Conservation (phyloP, 2,329 filamentous ascomycete species). For the Malbranchea zuffiana region DNA sequence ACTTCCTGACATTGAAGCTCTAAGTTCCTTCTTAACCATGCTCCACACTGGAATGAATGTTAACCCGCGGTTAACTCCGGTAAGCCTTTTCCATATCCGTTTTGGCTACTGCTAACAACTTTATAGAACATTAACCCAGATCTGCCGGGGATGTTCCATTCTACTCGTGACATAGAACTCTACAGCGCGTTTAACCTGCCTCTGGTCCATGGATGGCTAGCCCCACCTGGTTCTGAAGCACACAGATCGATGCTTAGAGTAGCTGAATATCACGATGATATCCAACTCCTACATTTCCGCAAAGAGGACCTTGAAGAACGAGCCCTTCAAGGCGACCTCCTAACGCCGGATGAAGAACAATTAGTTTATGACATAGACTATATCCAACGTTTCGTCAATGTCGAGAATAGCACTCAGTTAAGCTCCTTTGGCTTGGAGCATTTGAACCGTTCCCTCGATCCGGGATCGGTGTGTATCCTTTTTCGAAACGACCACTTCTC, state of each 20-base stretch:
- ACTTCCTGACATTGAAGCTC: conserved; percentile 74
- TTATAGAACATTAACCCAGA: conserved; percentile 30
- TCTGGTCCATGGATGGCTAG: conserved; percentile 86
- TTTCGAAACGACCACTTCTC: conserved; percentile 98
- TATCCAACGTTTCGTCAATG: conserved; percentile 70
- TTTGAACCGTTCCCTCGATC: conserved; percentile 57
- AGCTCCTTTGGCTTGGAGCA: conserved; percentile 70
- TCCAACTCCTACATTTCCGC: conserved; percentile 75
- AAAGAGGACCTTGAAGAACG: conserved; percentile 83
- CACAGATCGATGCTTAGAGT: conserved; percentile 61
- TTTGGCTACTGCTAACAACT: conserved; percentile 21
- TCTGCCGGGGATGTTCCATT: conserved; percentile 65
- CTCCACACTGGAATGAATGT: conserved; percentile 97
- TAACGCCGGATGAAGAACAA: conserved; percentile 63
- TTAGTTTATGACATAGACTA: conserved; percentile 71
- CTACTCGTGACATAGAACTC: conserved; percentile 77
- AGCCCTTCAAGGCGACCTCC: conserved; percentile 47
- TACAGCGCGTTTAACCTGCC: conserved; percentile 85
- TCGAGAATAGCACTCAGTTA: conserved; percentile 70
- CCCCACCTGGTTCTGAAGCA: conserved; percentile 52
- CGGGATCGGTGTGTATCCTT: conserved; percentile 75
- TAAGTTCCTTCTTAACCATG: conserved; percentile 78
- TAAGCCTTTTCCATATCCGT: conserved; percentile 12
- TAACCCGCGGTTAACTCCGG: conserved; percentile 74
- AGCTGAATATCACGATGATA: conserved; percentile 80